A percentile compares a stretch with the other conserved stretches of the same genome.
Evolutionary conservation across 1,284 basidiomycete species (phyloP).

Genomic region (Marasmius fiardii): DNA sequence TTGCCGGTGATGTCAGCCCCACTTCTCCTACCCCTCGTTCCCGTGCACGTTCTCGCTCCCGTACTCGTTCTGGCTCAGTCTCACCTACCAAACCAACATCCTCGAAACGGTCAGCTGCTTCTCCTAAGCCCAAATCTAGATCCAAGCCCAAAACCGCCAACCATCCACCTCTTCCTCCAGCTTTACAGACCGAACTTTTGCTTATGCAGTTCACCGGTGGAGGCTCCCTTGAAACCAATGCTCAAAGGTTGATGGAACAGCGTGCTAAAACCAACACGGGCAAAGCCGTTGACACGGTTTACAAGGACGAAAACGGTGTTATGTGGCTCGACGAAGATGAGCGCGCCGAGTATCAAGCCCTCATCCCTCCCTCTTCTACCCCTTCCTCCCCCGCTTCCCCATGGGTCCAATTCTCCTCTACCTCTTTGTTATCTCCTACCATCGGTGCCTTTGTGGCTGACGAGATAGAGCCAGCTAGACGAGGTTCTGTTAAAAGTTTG

Average conservation of each 20-base stretch:
- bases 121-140: constrained; percentile 18
- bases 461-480: not conserved
- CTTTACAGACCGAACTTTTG: constrained; percentile 59
- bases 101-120: constrained; percentile 1
- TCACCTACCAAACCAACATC: not conserved
- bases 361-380: constrained; percentile 31
- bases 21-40: constrained; percentile 19
- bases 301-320: constrained; percentile 55
- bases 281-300: constrained; percentile 40
- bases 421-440: not conserved
- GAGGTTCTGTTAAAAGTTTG: not conserved
- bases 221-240: constrained; percentile 55
- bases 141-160: constrained; percentile 31
- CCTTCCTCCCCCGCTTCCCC: constrained; percentile 5
- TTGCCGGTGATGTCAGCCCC: constrained; percentile 17
- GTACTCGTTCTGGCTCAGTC: constrained; percentile 2
- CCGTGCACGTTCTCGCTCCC: constrained; percentile 1
- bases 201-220: constrained; percentile 67
- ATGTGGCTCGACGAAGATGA: constrained; percentile 73
- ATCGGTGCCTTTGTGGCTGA: constrained; percentile 3
- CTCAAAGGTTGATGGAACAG: constrained; percentile 49
- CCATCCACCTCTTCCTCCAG: constrained; percentile 34
- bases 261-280: constrained; percentile 38
- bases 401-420: constrained; percentile 1
- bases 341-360: constrained; percentile 60